Percentiles rank a stretch among this genome's conserved stretches.
Conservation (phyloP, 805 yeast species). For the Hanseniaspora vineae region DNA sequence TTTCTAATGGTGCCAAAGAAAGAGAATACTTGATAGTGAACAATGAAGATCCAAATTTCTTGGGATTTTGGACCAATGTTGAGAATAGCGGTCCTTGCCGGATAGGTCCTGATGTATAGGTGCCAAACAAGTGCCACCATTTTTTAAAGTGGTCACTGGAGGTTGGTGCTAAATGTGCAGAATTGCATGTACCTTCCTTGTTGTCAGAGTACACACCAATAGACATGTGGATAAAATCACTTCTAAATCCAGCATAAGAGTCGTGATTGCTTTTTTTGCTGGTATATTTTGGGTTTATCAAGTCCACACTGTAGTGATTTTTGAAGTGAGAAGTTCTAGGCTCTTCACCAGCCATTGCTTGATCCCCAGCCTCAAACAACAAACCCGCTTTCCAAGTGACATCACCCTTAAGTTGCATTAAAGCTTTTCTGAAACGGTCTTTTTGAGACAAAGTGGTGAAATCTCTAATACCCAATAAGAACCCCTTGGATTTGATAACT, state of each 20-base stretch:
- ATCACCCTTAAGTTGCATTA: slow-evolving; percentile 50
- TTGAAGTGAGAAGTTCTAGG: slow-evolving; percentile 35
- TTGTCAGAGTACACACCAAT: slow-evolving; percentile 23
- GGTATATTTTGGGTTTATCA: slow-evolving; percentile 44
- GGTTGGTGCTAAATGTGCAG: slow-evolving; percentile 63
- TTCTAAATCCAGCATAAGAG: slow-evolving; percentile 47
- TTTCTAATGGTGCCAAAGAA: slow-evolving; percentile 48
- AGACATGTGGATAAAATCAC: slow-evolving; percentile 49
- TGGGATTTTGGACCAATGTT: slow-evolving; percentile 29
- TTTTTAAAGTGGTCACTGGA: slow-evolving; percentile 50
- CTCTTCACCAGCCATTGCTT: slow-evolving; percentile 23
- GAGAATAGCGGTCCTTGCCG: slow-evolving; percentile 60
- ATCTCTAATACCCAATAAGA: slow-evolving; percentile 44
- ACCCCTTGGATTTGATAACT: slow-evolving; percentile 40
- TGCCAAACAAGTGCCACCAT: slow-evolving; percentile 76
- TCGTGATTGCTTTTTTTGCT: slow-evolving; percentile 32
- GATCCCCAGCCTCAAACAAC: slow-evolving; percentile 51
- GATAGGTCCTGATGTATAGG: slow-evolving; percentile 68
- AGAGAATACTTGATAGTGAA: slow-evolving; percentile 66
- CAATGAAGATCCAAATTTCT: slow-evolving; percentile 55
- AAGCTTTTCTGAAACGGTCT: slow-evolving; percentile 28
- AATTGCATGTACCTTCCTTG: slow-evolving; percentile 37
- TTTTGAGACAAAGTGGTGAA: slow-evolving; percentile 12
- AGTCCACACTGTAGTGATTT: slow-evolving; percentile 51
- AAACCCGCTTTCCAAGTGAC: slow-evolving; percentile 74